Evolutionary conservation across 768 basidiomycete species (phyloP).

Genomic region (Podaxis sp.): DNA sequence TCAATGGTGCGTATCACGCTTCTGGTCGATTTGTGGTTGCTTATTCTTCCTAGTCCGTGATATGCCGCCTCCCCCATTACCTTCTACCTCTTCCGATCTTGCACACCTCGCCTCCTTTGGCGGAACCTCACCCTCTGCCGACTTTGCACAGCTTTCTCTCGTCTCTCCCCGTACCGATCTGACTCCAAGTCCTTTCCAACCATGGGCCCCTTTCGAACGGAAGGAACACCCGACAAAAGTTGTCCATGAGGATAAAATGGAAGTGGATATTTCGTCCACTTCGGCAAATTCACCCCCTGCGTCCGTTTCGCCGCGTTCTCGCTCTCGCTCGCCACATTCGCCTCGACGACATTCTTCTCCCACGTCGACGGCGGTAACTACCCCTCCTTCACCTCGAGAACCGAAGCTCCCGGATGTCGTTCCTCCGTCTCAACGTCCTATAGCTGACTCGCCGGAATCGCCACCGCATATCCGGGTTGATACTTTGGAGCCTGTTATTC

Average conservation of each 20-base stretch:
- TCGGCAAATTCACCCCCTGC: background rate
- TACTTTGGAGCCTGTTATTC: too few relatives aligned
- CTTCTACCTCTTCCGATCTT: constrained; percentile 1
- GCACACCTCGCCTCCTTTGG: constrained; percentile 2
- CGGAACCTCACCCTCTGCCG: constrained; percentile 36
- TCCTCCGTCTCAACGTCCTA: background rate
- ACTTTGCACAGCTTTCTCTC: constrained; percentile 40
- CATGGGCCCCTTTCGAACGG: constrained; percentile 8
- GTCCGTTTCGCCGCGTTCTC: background rate
- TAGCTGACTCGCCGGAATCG: constrained; percentile 13
- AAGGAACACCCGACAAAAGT: background rate
- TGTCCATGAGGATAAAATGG: background rate
- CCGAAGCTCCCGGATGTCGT: constrained; percentile 5
- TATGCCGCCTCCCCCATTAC: constrained; percentile 7
- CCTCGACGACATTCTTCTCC: background rate
- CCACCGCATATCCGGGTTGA: constrained; percentile 5
- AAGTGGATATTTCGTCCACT: background rate
- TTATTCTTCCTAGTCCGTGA: background rate
- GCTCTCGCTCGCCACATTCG: background rate
- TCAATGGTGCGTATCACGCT: background rate
- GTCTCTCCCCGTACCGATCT: constrained; percentile 19
- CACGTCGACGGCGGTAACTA: background rate
- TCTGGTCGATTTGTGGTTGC: background rate
- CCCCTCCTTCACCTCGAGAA: constrained; percentile 4
- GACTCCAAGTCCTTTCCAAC: constrained; percentile 2